These are phyloP conservation scores for Lecanicillium sp. DNA, from an alignment of 2,329 filamentous ascomycete species.

Conservation along the genomic window DNA sequence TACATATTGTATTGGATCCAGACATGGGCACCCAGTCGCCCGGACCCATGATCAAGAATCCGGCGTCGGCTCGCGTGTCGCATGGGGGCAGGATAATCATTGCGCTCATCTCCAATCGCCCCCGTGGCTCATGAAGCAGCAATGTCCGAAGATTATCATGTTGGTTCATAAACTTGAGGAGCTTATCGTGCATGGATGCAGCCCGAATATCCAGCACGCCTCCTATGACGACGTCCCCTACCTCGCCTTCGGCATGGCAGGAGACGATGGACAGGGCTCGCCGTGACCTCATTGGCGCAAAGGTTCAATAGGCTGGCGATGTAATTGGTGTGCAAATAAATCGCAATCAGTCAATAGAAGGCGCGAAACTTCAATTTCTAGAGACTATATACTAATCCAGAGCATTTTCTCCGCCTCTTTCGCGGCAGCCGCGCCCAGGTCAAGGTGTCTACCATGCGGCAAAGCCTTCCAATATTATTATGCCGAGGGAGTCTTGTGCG, in stretches of 20 bases:
- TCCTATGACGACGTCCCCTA: constrained; percentile 41
- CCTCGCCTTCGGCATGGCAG: constrained; percentile 32
- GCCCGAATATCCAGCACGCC: constrained; percentile 34
- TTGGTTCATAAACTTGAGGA: constrained; percentile 30
- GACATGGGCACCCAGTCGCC: constrained; percentile 34
- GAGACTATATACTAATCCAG: too few species aligned
- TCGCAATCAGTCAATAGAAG: too few species aligned
- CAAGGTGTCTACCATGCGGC: too few species aligned
- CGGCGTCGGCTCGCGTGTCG: constrained; percentile 33
- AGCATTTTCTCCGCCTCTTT: too few species aligned
- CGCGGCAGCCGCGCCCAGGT: too few species aligned
- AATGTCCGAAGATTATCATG: constrained; percentile 32
- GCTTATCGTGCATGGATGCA: constrained; percentile 39
- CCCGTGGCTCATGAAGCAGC: constrained; percentile 37
- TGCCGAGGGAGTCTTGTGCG: too few species aligned
- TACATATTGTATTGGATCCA: constrained; percentile 36
- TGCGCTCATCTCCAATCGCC: constrained; percentile 27
- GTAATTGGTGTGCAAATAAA: too few species aligned
- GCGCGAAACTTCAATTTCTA: too few species aligned
- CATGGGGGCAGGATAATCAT: constrained; percentile 35
- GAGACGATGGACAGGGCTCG: constrained; percentile 22
- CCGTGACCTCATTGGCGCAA: constrained; percentile 7
- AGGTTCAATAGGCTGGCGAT: too few species aligned
- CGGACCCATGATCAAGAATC: constrained; percentile 37
- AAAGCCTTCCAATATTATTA: too few species aligned